A percentile compares a stretch with the other conserved stretches of the same genome.
phyloP scores from a whole-genome alignment of 805 yeast species.

The Metschnikowia anglica region DNA sequence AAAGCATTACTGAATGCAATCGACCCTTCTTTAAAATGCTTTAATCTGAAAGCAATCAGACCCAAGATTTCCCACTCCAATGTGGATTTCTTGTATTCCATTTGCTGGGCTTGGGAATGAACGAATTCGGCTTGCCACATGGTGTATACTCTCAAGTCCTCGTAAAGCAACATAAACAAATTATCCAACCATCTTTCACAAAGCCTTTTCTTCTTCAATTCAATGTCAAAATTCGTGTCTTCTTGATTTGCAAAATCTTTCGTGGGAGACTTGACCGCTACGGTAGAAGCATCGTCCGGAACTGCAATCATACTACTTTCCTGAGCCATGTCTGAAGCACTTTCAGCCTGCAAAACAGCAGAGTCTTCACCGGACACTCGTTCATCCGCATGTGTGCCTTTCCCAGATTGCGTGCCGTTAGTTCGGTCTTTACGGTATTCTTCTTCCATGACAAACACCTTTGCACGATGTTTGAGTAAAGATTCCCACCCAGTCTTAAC shows the following conservation, averaged over 20 bases:
- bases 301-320: conserved; percentile 3
- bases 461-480: conserved; percentile 44
- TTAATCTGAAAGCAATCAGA: conserved; percentile 76
- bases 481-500: conserved; percentile 48
- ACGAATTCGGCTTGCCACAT: conserved; percentile 91
- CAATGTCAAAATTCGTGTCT: conserved; percentile 26
- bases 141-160: conserved; percentile 78
- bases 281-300: conserved; percentile 37
- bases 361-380: conserved; percentile 9
- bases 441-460: conserved; percentile 49
- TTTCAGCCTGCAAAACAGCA: conserved; percentile 4
- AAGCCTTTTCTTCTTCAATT: conserved; percentile 61
- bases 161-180: conserved; percentile 64
- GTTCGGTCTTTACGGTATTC: conserved; percentile 43
- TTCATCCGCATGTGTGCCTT: conserved; percentile 12
- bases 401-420: conserved; percentile 17
- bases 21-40: conserved; percentile 84
- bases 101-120: conserved; percentile 85
- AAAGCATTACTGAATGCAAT: conserved; percentile 77
- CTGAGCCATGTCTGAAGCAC: not conserved
- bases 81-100: conserved; percentile 72
- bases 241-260: conserved; percentile 16
- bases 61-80: conserved; percentile 95
- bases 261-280: conserved; percentile 39
- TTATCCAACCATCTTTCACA: conserved; percentile 78